Base-by-base conservation (phyloP, 202 grass and related monocot species). In the Elaeis oleifera region DNA sequence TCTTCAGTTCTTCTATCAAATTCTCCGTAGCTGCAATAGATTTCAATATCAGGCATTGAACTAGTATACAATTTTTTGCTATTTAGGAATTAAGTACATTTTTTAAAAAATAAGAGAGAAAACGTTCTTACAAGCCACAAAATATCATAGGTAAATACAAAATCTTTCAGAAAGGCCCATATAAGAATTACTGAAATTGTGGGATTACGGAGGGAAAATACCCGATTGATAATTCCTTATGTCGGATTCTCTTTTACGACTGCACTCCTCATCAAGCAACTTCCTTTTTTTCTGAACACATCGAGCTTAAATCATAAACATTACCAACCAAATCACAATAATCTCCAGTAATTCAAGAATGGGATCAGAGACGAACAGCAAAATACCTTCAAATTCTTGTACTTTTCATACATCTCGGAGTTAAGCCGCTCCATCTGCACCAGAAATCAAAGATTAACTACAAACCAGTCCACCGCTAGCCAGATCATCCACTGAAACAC, bases 231-330 rank as follows among this genome's bases (percentile, higher is more conserved):
- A 63, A 23, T 76, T 62, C 16, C 63, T 68, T 62, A 73, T 11
- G 0, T 64, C 21, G 14, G 18, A 51, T 17, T 76, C 63, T 52
- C 25, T 44, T 21, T 69, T 69, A 55, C 4, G 36, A 15, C 60
- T 28, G 62, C 61, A 51, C 14, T 53, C 75, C 18, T 84, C 68
- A 3, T 73, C 68, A 14, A 54, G 27, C 8, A 76, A 69, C 78
- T 67, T 85, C 63, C 71, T 62, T 69, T 89, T 62, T 69, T 89
- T 89, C 81, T 85, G 58, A 58, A 28, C 16, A 5, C n/a, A 71
- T 49, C 16, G 17, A 71, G 39, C 3, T 53, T 17, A 60, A 71
- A 60, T 29, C 32, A 71, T 8, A 24, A 16, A 15, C 4, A 61
- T 2, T 2, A 60, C 27, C 16, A 18, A 53, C 4, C 28, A 61